Percentiles rank a stretch among this genome's conserved stretches.
Conservation (phyloP, 805 yeast genomes). For the Candida maesae region DNA sequence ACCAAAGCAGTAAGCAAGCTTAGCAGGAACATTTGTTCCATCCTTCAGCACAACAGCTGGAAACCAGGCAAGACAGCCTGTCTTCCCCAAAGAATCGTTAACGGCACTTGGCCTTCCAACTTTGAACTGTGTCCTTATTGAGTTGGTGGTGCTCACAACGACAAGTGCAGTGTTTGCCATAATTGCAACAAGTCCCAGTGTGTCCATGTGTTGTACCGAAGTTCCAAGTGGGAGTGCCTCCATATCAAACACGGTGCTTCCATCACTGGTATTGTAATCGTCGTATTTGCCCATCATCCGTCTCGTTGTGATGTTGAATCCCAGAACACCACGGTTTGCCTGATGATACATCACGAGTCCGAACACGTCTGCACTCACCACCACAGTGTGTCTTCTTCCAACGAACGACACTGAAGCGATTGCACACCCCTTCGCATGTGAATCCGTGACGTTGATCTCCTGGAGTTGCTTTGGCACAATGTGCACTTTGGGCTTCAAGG, state of each 20-base stretch:
- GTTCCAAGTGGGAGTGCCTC: constrained; percentile 60
- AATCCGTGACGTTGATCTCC: constrained; percentile 25
- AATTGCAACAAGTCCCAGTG: constrained; percentile 55
- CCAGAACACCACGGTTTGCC: constrained; percentile 54
- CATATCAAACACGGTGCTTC: constrained; percentile 38
- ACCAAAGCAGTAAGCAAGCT: constrained; percentile 69
- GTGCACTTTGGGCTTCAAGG: constrained; percentile 19
- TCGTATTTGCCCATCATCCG: constrained; percentile 50
- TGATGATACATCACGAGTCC: constrained; percentile 65
- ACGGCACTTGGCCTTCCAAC: constrained; percentile 43
- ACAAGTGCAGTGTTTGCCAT: constrained; percentile 48
- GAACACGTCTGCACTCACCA: constrained; percentile 50
- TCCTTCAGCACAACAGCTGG: constrained; percentile 41
- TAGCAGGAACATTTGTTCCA: constrained; percentile 33
- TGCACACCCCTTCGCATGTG: constrained; percentile 29
- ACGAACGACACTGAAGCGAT: constrained; percentile 45
- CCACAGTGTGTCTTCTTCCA: constrained; percentile 50
- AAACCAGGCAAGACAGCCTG: constrained; percentile 59
- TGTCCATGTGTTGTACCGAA: constrained; percentile 49
- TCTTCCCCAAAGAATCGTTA: constrained; percentile 27
- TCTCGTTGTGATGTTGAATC: constrained; percentile 43
- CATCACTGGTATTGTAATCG: constrained; percentile 11
- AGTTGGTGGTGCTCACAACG: constrained; percentile 52
- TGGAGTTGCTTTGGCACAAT: constrained; percentile 18
- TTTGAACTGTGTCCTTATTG: constrained; percentile 50